phyloP scores from a whole-genome alignment of 495 filamentous ascomycete species.

The Penicillium desertorum region DNA sequence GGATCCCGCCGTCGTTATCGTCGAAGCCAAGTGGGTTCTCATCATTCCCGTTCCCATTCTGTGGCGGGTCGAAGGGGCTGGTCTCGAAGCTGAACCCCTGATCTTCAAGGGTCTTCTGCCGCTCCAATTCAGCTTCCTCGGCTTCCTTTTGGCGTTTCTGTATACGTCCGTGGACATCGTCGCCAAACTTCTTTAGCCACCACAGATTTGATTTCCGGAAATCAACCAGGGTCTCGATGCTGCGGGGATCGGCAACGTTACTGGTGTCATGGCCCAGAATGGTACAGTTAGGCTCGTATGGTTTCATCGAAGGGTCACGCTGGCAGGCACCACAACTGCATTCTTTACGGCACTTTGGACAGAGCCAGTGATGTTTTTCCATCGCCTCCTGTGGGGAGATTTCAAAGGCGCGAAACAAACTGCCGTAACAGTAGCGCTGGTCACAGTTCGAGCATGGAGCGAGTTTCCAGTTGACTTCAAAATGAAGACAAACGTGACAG shows the following conservation, averaged over 20 bases:
- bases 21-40: neutral
- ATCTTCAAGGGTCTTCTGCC: neutral
- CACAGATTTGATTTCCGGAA: conserved; percentile 78
- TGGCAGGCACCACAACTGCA: conserved; percentile 85
- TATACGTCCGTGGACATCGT: conserved; percentile 47
- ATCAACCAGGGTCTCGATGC: conserved; percentile 81
- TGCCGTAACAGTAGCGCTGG: conserved; percentile 81
- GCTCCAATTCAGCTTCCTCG: conserved; percentile 34
- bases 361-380: conserved; percentile 78
- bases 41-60: neutral
- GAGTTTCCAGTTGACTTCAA: conserved; percentile 77
- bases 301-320: conserved; percentile 53
- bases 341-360: conserved; percentile 77
- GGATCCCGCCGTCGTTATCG: conserved; percentile 34
- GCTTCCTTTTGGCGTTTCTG: conserved; percentile 51
- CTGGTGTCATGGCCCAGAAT: conserved; percentile 86
- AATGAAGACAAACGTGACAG: conserved; percentile 80
- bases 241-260: conserved; percentile 82
- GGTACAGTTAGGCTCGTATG: conserved; percentile 80
- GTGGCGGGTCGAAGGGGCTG: conserved; percentile 4
- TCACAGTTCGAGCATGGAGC: conserved; percentile 73
- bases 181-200: conserved; percentile 65
- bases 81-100: conserved; percentile 10
- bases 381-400: conserved; percentile 75
- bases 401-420: conserved; percentile 85